These are phyloP conservation scores for Austropuccinia psidii DNA, from an alignment of 1,284 basidiomycete species.

Conservation along the genomic window DNA sequence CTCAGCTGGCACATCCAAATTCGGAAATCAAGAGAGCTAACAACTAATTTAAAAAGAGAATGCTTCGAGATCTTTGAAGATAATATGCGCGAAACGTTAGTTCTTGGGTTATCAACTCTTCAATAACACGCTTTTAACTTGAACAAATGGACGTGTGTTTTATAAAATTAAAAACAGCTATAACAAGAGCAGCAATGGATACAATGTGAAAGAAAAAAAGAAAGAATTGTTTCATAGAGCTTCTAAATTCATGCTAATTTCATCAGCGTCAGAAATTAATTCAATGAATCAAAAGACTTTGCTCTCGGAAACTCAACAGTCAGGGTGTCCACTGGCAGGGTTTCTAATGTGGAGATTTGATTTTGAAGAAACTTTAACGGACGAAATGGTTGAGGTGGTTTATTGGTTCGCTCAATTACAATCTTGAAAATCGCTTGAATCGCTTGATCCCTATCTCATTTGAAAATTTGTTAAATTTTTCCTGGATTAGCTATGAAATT, in stretches of 20 bases:
- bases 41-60: not conserved
- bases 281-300: not conserved
- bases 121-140: not conserved
- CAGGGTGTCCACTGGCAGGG: constrained; percentile 50
- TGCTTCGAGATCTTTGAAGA: constrained; percentile 23
- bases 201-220: constrained; percentile 57
- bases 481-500: constrained; percentile 59
- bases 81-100: constrained; percentile 26
- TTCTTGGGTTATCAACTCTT: not conserved
- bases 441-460: not conserved
- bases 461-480: constrained; percentile 1
- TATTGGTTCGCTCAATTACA: constrained; percentile 57
- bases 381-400: constrained; percentile 53
- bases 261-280: constrained; percentile 25
- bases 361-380: constrained; percentile 49
- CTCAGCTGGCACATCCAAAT: not conserved
- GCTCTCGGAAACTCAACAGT: constrained; percentile 39
- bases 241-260: constrained; percentile 55
- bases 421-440: not conserved
- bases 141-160: not conserved
- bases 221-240: constrained; percentile 57
- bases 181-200: constrained; percentile 48
- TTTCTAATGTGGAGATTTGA: constrained; percentile 66
- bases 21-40: not conserved
- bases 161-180: constrained; percentile 4